Evolutionary conservation across 1,139 yeast genomes (phyloP).

Genomic region (Kodamaea suecica): DNA sequence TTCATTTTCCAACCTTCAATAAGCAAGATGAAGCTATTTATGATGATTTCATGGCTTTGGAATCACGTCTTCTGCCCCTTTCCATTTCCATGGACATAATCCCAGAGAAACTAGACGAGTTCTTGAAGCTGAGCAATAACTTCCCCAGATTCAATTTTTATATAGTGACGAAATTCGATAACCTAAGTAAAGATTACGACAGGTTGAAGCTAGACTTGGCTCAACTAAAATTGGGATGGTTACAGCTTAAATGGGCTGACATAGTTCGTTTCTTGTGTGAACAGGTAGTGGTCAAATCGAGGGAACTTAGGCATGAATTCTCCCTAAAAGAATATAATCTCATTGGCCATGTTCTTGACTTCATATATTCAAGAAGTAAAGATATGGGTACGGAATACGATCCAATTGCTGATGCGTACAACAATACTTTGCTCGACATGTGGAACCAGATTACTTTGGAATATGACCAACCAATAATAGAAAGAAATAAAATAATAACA

Average conservation of each 20-base stretch:
- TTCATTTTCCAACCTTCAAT: constrained; percentile 34
- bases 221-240: constrained; percentile 7
- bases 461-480: constrained; percentile 2
- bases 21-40: constrained; percentile 29
- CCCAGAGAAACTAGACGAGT: constrained; percentile 29
- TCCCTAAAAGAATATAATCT: constrained; percentile 4
- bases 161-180: constrained; percentile 7
- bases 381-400: neutral
- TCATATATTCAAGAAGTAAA: constrained; percentile 3
- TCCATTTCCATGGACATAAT: constrained; percentile 43
- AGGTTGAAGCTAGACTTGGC: constrained; percentile 43
- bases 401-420: constrained; percentile 4
- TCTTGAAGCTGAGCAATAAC: constrained; percentile 9
- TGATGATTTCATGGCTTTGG: constrained; percentile 29
- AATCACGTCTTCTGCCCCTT: constrained; percentile 45
- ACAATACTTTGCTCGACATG: constrained; percentile 4
- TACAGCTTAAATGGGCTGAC: constrained; percentile 9
- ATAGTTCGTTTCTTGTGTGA: constrained; percentile 6
- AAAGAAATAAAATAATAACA: neutral
- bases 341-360: constrained; percentile 9
- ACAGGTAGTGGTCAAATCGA: constrained; percentile 3
- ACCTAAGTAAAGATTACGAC: constrained; percentile 3
- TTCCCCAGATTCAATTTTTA: constrained; percentile 9
- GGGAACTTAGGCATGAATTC: constrained; percentile 3
- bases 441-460: constrained; percentile 2